Evolutionary conservation across 83 land plant genomes (phyloP), one percentile per base, ranked within the genome.

Genomic region (Diphasiastrum complanatum): DNA sequence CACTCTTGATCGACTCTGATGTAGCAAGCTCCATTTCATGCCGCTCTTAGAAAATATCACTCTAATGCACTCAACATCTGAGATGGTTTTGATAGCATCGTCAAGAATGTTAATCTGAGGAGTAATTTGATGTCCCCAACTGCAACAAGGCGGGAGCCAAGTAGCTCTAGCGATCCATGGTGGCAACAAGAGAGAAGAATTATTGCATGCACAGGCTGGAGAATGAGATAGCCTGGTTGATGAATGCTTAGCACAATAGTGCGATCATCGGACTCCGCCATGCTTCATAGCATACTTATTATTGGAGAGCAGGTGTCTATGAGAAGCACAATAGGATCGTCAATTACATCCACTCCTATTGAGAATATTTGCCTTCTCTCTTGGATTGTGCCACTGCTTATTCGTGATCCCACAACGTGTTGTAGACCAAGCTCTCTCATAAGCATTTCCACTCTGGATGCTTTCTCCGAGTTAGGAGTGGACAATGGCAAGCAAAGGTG

Each of bases 331-430:
- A 62, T 55, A 0, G 87, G 88, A 33, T 88, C 87, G 47, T 92
- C 91, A 1, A 92, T 67, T 45, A 76, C 82, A 5, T 88, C 98
- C 30, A 88, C 86, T 0, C 96, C 96, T 23, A 92, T 92, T 0
- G 98, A 92, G 4, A 88, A 88, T 5, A 91, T 76, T 4, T 96
- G 74, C 64, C 88, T 35, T 69, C 88, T 91, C 12, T 90, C 93
- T 1, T 85, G 74, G 6, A 76, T 66, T 22, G 60, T 29, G 18
- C 77, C 88, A 45, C 72, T 82, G 0, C 97, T 89, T n/a, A 91
- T 79, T 0, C 85, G 68, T 0, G 80, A 29, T 2, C 32, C 50
- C 14, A 85, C 83, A 0, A 87, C 83, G 27, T 71, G 78, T 10
- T 25, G 27, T 3, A 91, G 73, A 1, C 97, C 87, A 0, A 91